phyloP scores from a whole-genome alignment of 768 basidiomycete species.

The Cystofilobasidium capitatum region DNA sequence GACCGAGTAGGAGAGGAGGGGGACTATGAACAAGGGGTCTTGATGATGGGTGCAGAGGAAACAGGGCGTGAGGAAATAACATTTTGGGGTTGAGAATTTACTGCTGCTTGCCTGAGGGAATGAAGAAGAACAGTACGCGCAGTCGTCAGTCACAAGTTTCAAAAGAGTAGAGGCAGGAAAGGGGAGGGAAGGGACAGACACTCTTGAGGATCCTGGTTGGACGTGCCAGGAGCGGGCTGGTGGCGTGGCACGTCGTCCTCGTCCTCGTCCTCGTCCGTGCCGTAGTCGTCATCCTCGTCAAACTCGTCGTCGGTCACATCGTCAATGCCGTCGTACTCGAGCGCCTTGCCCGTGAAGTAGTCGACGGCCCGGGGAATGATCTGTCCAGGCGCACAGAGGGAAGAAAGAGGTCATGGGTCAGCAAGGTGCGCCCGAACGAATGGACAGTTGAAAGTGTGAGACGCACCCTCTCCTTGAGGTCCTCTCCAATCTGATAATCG shows the following conservation, averaged over 20 bases:
- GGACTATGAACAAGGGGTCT: too few relatives aligned
- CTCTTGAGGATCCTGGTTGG: conserved; percentile 60
- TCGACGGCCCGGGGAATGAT: conserved; percentile 83
- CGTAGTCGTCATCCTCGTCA: conserved; percentile 46
- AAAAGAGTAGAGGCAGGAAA: not conserved
- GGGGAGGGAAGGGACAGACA: conserved; percentile 34
- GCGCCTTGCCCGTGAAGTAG: conserved; percentile 94
- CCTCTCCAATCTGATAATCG: conserved; percentile 97
- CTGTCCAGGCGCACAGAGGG: too few relatives aligned
- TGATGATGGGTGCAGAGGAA: too few relatives aligned
- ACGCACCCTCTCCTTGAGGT: conserved; percentile 97
- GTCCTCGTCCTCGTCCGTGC: conserved; percentile 60
- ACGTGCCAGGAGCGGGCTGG: conserved; percentile 42
- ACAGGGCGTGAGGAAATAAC: too few relatives aligned
- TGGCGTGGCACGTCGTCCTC: conserved; percentile 56
- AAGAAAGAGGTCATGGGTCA: too few relatives aligned
- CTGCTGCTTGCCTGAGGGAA: too few relatives aligned
- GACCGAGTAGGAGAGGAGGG: too few relatives aligned
- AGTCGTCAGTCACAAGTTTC: conserved; percentile 40
- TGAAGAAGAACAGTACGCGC: too few relatives aligned
- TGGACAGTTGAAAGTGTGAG: too few relatives aligned
- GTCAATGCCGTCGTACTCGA: conserved; percentile 55
- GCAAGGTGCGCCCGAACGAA: too few relatives aligned
- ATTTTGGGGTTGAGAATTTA: too few relatives aligned
- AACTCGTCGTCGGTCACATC: conserved; percentile 35